Base-by-base conservation (phyloP, 805 yeast species). In the Hanseniaspora jakobsenii region DNA sequence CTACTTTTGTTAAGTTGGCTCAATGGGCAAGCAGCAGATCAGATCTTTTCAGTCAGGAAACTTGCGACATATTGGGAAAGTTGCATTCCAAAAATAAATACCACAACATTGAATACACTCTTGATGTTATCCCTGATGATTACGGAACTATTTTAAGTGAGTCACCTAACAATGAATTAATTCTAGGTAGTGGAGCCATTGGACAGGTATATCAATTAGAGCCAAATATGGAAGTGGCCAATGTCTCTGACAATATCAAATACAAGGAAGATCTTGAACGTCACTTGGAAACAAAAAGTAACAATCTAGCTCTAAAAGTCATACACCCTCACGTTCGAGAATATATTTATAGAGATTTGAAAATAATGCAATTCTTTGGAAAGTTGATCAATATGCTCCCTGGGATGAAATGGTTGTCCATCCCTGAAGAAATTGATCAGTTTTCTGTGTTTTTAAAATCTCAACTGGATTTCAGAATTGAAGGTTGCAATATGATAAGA, bases 1-100 rank as follows among this genome's bases (percentile, higher is more conserved):
- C 97, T 2, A 80, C 95, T 3, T 91, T 81, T 58, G 77, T 81
- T 47, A 81, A 84, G 60, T 70, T 91, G 47, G 98, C 97, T 3
- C 99, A 91, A 65, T 91, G 99, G 99, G 98, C 98, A 0, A 96
- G 96, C 2, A 81, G 95, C 9, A 73, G 99, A 60, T 83, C 94
- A 0, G 99, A 91, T 62, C 80, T 91, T 27, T 89, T 91, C 63
- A 80, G 95, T 3, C 66, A 64, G 37, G 82, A 72, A 32, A 63
- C 89, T 60, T 89, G 97, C 59, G 72, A 73, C 18, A 86, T 82
- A 55, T 63, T 91, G 52, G 73, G 83, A 8, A 64, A 71, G 19
- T 64, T 91, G 45, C 99, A 91, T 60, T 82, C 95, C 4, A 75
- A 84, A 56, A 89, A 86, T 8, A 75, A 72, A 47, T 70, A 79